These are phyloP conservation scores for Polychytrium aggregatum DNA, from an alignment of 192 early-diverging fungal genomes.

Conservation along the genomic window DNA sequence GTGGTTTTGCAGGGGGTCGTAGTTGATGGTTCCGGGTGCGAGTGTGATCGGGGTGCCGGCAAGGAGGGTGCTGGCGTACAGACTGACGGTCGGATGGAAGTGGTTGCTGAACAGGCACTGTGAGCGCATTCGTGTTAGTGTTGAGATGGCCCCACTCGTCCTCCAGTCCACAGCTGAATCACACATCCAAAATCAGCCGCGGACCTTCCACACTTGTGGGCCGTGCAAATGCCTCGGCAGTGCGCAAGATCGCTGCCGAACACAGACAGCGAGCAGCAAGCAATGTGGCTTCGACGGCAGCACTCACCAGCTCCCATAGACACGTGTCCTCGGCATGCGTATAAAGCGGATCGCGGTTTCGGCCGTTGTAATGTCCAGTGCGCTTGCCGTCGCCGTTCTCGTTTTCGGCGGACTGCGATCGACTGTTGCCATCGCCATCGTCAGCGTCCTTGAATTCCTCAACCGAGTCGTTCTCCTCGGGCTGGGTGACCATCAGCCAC, in stretches of 20 bases:
- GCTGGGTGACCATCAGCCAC: constrained; percentile 46
- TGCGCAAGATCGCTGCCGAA: no score
- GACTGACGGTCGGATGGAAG: constrained; percentile 85
- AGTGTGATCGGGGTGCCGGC: constrained; percentile 52
- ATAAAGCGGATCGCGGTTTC: constrained; percentile 79
- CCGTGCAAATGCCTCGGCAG: no score
- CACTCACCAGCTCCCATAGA: constrained; percentile 78
- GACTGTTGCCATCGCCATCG: constrained; percentile 13
- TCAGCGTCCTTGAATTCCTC: constrained; percentile 53
- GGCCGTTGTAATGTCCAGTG: constrained; percentile 54
- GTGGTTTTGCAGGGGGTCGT: constrained; percentile 75
- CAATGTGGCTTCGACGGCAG: no score
- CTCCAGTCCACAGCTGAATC: neutral
- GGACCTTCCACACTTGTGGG: no score
- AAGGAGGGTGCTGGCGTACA: constrained; percentile 66
- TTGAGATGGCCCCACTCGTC: neutral
- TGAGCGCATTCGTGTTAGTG: neutral
- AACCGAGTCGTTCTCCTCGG: constrained; percentile 64
- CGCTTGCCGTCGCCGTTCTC: constrained; percentile 7
- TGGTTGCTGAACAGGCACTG: constrained; percentile 60
- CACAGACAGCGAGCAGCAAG: neutral
- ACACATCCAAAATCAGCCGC: no score
- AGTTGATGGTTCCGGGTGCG: constrained; percentile 49
- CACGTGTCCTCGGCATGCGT: constrained; percentile 71
- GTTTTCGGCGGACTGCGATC: constrained; percentile 1